phyloP scores from a whole-genome alignment of 768 basidiomycete species.

The Leucosporidium yakuticum region DNA sequence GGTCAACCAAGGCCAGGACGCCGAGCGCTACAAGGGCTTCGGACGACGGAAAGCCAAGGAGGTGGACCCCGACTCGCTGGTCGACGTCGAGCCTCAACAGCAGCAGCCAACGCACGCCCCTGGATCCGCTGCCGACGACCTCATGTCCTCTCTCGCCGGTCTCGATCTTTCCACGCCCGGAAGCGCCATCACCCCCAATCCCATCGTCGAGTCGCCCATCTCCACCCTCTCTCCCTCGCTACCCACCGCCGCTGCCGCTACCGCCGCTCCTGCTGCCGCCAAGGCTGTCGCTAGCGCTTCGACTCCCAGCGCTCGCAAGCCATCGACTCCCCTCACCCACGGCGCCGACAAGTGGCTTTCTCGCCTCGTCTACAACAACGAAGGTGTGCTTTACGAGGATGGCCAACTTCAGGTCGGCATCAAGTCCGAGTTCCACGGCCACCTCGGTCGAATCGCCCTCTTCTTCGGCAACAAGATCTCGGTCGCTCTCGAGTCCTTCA shows the following conservation, averaged over 20 bases:
- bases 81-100: constrained; percentile 3
- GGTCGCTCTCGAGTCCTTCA: constrained; percentile 82
- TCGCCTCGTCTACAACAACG: constrained; percentile 60
- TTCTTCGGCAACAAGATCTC: constrained; percentile 95
- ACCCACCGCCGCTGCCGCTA: not conserved
- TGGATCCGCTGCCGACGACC: constrained; percentile 50
- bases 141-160: constrained; percentile 72
- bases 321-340: constrained; percentile 25
- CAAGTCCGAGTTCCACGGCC: constrained; percentile 93
- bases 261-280: constrained; percentile 6
- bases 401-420: constrained; percentile 89
- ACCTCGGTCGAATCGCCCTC: constrained; percentile 85
- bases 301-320: constrained; percentile 23
- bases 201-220: constrained; percentile 36
- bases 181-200: constrained; percentile 28
- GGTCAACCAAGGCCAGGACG: constrained; percentile 70
- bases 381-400: constrained; percentile 93
- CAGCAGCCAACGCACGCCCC: constrained; percentile 20
- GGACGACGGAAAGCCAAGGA: constrained; percentile 45
- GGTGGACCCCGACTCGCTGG: constrained; percentile 31
- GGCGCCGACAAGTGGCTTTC: constrained; percentile 37
- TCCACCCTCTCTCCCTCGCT: constrained; percentile 31
- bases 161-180: constrained; percentile 57
- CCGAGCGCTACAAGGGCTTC: constrained; percentile 52
- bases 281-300: constrained; percentile 15